Evolutionary conservation across 495 filamentous ascomycete species (phyloP), one percentile per base, ranked within the genome.

Genomic region (Penicillium taxi): DNA sequence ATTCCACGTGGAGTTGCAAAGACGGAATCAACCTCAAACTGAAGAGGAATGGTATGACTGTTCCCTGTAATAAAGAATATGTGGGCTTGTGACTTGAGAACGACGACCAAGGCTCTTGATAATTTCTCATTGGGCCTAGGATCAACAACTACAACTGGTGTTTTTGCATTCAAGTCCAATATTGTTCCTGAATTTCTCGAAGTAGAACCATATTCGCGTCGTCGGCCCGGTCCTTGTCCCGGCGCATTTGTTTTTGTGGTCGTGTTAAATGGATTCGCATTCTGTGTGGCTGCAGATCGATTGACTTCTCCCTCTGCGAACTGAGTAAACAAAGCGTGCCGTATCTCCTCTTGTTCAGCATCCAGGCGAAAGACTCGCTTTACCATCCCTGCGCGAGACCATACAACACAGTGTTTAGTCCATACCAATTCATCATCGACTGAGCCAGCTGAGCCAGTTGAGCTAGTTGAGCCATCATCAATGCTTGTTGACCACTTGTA

Each of bases 51-150:
- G 39, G 93, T 77, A 73, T 96, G 86, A 58, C 77, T 94, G 16
- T 83, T 76, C 3, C 88, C 88, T 12, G 81, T 71, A n/a, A 95
- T 74, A 55, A 90, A 94, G 67, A 84, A 93, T 48, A 96, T 76
- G 52, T 95, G 91, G 16, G 86, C 88, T 52, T 96, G 90, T 3
- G 84, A 84, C 57, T 88, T 91, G 40, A 99, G 74, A 45, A 96
- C 82, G 25, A 96, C 81, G 5, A 96, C 87, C 33, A 99, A 63
- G 17, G 91, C 82, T 72, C 56, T 78, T 63, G 47, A 79, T 52
- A 26, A 42, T 31, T 35, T 48, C 27, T 51, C 41, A 17, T 31
- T 45, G 6, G 45, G 26, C 29, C 44, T 44, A 7, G 46, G 42
- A 21, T 38, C 23, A 31, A 48, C 27, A 17, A 51, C 42, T 12